Evolutionary conservation across 345 rosid genomes (phyloP).

Genomic region (Mangifera indica): DNA sequence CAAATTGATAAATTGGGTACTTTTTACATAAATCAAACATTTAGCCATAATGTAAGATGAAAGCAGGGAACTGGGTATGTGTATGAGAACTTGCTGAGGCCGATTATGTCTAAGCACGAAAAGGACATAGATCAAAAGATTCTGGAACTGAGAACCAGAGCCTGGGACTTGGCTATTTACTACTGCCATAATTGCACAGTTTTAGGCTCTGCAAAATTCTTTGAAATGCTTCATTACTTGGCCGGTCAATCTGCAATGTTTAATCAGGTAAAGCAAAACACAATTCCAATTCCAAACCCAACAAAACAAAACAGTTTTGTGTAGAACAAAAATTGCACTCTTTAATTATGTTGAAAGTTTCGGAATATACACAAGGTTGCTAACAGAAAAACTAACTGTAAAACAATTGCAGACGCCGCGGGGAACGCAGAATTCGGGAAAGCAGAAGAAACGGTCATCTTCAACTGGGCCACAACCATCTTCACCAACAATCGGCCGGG

Average conservation of each 20-base stretch:
- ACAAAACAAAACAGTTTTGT: background rate
- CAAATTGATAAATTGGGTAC: background rate
- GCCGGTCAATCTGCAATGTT: slow-evolving; percentile 53
- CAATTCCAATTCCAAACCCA: too few species aligned
- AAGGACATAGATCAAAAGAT: slow-evolving; percentile 70
- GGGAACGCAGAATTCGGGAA: slow-evolving; percentile 25
- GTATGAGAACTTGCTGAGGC: slow-evolving; percentile 57
- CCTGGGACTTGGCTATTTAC: slow-evolving; percentile 69
- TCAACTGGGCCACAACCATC: slow-evolving; percentile 30
- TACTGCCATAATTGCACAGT: slow-evolving; percentile 61
- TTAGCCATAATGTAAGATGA: background rate
- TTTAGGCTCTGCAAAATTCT: slow-evolving; percentile 50
- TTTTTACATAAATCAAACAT: too few species aligned
- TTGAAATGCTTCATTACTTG: slow-evolving; percentile 53
- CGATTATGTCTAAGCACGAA: slow-evolving; percentile 58
- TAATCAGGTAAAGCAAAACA: slow-evolving; percentile 34
- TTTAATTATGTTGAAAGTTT: background rate
- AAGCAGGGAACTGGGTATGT: slow-evolving; percentile 65
- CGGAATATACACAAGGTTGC: background rate
- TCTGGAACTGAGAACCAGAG: slow-evolving; percentile 57
- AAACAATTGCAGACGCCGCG: background rate
- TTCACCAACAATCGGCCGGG: slow-evolving; percentile 19
- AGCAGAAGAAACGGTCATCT: slow-evolving; percentile 35
- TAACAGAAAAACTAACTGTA: background rate
- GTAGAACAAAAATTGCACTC: background rate